Conservation (phyloP, 345 rosid genomes). For the Camelina laxa region DNA sequence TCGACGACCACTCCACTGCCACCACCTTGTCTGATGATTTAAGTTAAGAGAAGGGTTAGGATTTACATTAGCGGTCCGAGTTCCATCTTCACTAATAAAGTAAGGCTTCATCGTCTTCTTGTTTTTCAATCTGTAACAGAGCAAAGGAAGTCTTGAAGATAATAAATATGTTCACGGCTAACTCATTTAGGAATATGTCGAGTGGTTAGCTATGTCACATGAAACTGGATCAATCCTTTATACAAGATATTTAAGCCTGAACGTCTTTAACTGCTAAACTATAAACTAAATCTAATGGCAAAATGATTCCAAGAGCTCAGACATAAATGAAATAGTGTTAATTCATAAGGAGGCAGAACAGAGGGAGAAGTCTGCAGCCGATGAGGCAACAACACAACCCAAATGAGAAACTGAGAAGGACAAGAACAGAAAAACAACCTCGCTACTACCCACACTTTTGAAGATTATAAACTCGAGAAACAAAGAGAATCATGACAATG, state of each 20-base stretch:
- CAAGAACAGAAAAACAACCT: conserved; percentile 13
- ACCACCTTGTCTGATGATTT: conserved; percentile 1
- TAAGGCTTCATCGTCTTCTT: conserved; percentile 19
- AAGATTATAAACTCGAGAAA: too few species aligned
- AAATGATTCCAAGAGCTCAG: conserved; percentile 16
- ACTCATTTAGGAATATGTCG: background rate
- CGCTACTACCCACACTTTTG: background rate
- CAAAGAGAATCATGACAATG: conserved; percentile 27
- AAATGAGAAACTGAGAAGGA: conserved; percentile 4
- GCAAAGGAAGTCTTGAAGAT: background rate
- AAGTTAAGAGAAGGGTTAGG: conserved; percentile 31
- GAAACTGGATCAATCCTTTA: background rate
- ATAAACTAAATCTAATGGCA: background rate
- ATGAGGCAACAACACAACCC: conserved; percentile 8
- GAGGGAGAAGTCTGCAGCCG: background rate
- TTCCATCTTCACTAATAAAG: conserved; percentile 4
- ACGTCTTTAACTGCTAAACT: background rate
- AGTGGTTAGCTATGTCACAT: background rate
- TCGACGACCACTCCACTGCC: background rate
- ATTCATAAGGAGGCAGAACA: conserved; percentile 7
- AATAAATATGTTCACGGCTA: background rate
- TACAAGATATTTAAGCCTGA: background rate
- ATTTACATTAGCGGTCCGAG: conserved; percentile 24
- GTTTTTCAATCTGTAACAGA: conserved; percentile 15
- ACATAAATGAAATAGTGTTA: conserved; percentile 2